Base-by-base conservation (phyloP, 169 alveolate species). In the Plasmodium falciparum region DNA sequence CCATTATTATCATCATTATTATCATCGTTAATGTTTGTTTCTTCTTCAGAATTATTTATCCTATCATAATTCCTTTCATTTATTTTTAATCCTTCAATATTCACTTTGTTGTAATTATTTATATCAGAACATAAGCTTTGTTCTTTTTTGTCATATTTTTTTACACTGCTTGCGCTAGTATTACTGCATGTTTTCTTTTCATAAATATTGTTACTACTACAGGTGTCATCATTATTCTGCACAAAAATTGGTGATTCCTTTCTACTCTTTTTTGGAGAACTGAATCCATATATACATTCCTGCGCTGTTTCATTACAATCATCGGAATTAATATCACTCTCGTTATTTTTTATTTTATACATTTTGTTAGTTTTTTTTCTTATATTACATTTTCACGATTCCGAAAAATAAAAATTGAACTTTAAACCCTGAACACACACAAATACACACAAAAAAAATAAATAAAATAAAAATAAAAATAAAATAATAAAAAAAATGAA, bases 221-320 rank as follows among this genome's bases (percentile, higher is more conserved):
- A 43, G 56, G 50, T n/a, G 7, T 56, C 54, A 5, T 63, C 39
- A 12, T 49, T 65, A n/a, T 75, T 47, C 50, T 62, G 29, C 3
- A n/a, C 26, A 49, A n/a, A 47, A 3, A 24, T 50, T 0, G 50
- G 9, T 45, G 65, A 17, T 2, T 7, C 11, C 9, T 26, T 59
- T 54, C 52, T 85, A 65, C 61, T 24, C 58, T 86, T 73, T 74
- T 86, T 52, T 11, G 80, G 71, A n/a, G 85, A 49, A 20, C 74
- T 86, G 17, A 86, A 86, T 39, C 71, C 24, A 15, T 72, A 86
- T 17, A 86, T 86, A 13, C 92, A 86, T 22, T 73, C 92, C 62
- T 73, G 65, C n/a, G 92, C 88, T 3, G 92, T 86, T 17, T 71
- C 92, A 54, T 86, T 56, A 58, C 86, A 70, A 56, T 86, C 92